Evolutionary conservation across 768 basidiomycete genomes (phyloP).

Genomic region (Calocybe cyanea): DNA sequence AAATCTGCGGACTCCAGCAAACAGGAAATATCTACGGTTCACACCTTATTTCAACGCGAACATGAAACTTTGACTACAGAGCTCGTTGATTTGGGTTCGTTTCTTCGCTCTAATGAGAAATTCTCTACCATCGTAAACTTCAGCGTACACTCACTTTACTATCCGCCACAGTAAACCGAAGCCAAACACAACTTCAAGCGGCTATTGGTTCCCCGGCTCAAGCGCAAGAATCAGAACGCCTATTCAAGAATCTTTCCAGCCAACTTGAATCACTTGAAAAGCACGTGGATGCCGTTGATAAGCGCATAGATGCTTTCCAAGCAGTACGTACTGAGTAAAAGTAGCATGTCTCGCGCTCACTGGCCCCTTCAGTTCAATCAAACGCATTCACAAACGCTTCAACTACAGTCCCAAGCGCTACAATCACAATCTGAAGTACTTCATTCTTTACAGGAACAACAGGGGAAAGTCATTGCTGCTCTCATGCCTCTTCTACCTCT

Average conservation of each 20-base stretch:
- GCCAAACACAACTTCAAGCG: slow-evolving; percentile 57
- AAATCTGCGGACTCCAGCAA: slow-evolving; percentile 48
- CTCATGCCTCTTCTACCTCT: slow-evolving; percentile 59
- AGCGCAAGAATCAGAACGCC: slow-evolving; percentile 30
- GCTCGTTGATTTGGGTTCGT: slow-evolving; percentile 53
- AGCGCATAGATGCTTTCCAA: slow-evolving; percentile 55
- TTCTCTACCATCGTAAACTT: slow-evolving; percentile 14
- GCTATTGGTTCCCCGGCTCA: slow-evolving; percentile 58
- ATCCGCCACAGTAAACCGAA: slow-evolving; percentile 49
- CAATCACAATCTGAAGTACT: slow-evolving; percentile 54
- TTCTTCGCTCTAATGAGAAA: slow-evolving; percentile 1
- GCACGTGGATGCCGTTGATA: slow-evolving; percentile 45
- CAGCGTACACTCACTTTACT: slow-evolving; percentile 9
- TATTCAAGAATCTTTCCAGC: slow-evolving; percentile 38
- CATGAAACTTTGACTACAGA: slow-evolving; percentile 54
- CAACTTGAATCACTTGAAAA: too few relatives aligned
- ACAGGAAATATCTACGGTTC: slow-evolving; percentile 47
- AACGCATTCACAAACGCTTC: slow-evolving; percentile 41
- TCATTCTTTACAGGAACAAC: slow-evolving; percentile 61
- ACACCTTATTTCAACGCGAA: slow-evolving; percentile 56
- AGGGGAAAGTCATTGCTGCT: slow-evolving; percentile 48
- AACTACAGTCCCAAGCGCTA: slow-evolving; percentile 51
- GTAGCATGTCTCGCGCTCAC: background rate
- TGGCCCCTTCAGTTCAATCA: slow-evolving; percentile 38
- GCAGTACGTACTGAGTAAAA: slow-evolving; percentile 27